These are phyloP conservation scores for Cutaneotrichosporon daszewskae DNA, from an alignment of 1,284 basidiomycete species.

Conservation along the genomic window DNA sequence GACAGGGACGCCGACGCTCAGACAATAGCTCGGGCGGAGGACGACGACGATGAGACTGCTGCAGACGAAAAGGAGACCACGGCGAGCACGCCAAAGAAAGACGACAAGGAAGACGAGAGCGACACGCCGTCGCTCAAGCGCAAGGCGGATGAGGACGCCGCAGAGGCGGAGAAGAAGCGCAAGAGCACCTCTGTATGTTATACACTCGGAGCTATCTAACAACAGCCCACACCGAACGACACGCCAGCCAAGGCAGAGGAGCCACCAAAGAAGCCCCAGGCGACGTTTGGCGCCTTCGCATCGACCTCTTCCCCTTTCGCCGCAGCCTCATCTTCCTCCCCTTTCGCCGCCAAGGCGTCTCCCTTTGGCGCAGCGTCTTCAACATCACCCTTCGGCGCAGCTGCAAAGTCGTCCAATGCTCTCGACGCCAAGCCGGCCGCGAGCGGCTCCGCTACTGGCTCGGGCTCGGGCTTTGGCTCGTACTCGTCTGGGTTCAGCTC, in stretches of 20 bases:
- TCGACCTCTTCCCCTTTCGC: conserved; percentile 24
- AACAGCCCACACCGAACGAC: conserved; percentile 4
- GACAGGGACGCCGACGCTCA: conserved; percentile 1
- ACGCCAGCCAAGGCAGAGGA: neutral
- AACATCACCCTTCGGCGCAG: conserved; percentile 15
- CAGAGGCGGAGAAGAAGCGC: conserved; percentile 21
- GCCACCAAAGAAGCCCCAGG: conserved; percentile 28
- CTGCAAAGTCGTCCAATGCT: conserved; percentile 17
- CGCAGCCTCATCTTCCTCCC: neutral
- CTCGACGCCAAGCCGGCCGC: conserved; percentile 13
- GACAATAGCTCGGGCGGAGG: conserved; percentile 7
- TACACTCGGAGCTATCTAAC: neutral
- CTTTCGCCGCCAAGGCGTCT: conserved; percentile 27
- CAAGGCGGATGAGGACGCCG: conserved; percentile 34
- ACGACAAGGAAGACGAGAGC: conserved; percentile 7
- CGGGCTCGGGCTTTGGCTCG: conserved; percentile 31
- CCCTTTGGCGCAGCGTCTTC: conserved; percentile 55
- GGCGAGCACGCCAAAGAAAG: conserved; percentile 5
- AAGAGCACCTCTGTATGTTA: conserved; percentile 19
- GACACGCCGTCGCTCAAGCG: conserved; percentile 30
- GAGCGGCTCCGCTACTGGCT: conserved; percentile 16
- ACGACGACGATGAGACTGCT: conserved; percentile 3
- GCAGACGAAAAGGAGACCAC: conserved; percentile 8
- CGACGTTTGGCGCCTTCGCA: conserved; percentile 57
- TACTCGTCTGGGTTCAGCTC: conserved; percentile 31